Base-by-base conservation (phyloP, 257 asterid species). In the Fraxinus cuspidata region DNA sequence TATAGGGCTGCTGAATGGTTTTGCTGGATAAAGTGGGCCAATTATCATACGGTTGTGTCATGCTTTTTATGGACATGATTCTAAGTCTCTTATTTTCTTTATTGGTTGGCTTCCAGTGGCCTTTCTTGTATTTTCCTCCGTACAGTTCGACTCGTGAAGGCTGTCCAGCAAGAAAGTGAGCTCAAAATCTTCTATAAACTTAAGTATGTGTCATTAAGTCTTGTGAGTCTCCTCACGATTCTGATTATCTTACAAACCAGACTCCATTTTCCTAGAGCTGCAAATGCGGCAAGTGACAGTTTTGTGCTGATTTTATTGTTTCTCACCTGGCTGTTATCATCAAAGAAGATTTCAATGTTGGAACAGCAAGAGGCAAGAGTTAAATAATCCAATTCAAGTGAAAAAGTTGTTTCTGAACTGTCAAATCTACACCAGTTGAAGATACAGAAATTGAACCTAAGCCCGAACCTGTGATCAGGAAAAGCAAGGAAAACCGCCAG, bases 81-180 rank as follows among this genome's bases (percentile, higher is more conserved):
- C 90, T 0, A 84, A 83, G 58, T 78, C 88, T 37, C 80, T 89
- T 27, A 85, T 90, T 12, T 58, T 90, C 3, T 80, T 90, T 42
- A 86, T 90, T 60, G 93, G 86, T 0, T 87, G 92, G 92, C 85
- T 90, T 23, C 96, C 93, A 1, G 87, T 91, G 5, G 89, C 85
- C 12, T 88, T 90, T 9, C 90, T 0, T 27, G 75, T 70, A 53
- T 87, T 32, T 90, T 89, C 15, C 87, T 87, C 3, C 31, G 87
- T 16, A 83, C 88, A 0, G 42, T 90, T 37, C 82, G 92, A 12
- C 68, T 66, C 37, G 74, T 86, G 82, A 86, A 78, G 47, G 81
- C 81, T 0, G 74, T 79, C 66, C 69, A 83, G 25, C 90, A 85
- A 65, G 70, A 53, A 1, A 85, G 77, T 25, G 92, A 89, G 79